Conservation (phyloP, 805 yeast species). For the Ogataea pini region DNA sequence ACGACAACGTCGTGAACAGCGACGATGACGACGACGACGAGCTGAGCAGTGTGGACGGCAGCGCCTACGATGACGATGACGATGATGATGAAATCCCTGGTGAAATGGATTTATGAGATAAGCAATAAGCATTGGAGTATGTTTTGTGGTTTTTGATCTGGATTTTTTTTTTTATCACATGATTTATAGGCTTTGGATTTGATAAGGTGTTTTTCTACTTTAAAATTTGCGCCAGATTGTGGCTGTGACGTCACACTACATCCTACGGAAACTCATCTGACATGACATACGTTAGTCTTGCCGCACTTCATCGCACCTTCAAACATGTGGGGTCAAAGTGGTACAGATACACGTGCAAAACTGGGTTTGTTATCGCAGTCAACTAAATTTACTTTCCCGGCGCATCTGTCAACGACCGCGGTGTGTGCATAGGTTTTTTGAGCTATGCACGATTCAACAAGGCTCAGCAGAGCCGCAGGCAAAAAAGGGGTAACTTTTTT, state of each 20-base stretch:
- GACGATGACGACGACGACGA: constrained; percentile 34
- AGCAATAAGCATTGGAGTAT: constrained; percentile 3
- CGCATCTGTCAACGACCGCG: too few relatives aligned
- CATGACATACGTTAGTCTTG: too few relatives aligned
- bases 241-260: too few relatives aligned
- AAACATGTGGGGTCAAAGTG: too few relatives aligned
- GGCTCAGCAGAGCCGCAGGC: background rate
- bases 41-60: constrained; percentile 29
- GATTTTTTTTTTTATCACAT: background rate
- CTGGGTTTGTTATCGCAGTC: too few relatives aligned
- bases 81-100: constrained; percentile 36
- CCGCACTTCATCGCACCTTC: too few relatives aligned
- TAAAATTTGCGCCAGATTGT: background rate
- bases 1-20: constrained; percentile 25
- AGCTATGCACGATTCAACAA: background rate
- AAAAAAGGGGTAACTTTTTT: too few relatives aligned
- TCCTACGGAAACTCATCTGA: too few relatives aligned
- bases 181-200: background rate
- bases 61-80: constrained; percentile 21
- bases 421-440: too few relatives aligned
- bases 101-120: constrained; percentile 34
- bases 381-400: too few relatives aligned
- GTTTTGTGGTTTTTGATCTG: background rate
- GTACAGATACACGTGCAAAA: too few relatives aligned
- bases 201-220: background rate